Evolutionary conservation across 2,329 filamentous ascomycete species (phyloP).

Genomic region (Cladobotryum protrusum): DNA sequence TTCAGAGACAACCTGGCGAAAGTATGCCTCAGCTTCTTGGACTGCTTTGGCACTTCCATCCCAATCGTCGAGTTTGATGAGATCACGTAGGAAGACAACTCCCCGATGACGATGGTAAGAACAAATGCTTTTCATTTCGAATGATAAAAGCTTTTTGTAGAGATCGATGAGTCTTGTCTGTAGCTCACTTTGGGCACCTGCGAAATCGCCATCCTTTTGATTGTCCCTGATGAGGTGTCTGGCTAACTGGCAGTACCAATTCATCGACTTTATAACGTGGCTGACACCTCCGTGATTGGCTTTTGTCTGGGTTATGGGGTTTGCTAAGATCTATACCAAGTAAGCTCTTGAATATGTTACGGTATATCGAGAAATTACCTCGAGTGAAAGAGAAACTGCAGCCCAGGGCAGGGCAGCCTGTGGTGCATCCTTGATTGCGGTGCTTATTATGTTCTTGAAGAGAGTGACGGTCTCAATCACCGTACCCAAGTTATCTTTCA

Average conservation of each 20-base stretch:
- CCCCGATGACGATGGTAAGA: constrained; percentile 27
- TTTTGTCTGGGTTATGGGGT: constrained; percentile 20
- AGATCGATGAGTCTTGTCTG: constrained; percentile 26
- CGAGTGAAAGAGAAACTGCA: constrained; percentile 27
- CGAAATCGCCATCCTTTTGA: constrained; percentile 1
- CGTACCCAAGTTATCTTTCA: constrained; percentile 20
- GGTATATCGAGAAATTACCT: constrained; percentile 18
- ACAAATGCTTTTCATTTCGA: constrained; percentile 35
- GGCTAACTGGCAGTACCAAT: constrained; percentile 32
- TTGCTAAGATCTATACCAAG: constrained; percentile 23
- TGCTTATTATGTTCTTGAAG: constrained; percentile 20
- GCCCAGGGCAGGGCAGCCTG: constrained; percentile 33
- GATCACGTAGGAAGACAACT: constrained; percentile 21
- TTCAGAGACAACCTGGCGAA: constrained; percentile 12
- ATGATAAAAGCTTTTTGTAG: constrained; percentile 33
- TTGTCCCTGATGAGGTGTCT: constrained; percentile 21
- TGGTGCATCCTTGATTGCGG: constrained; percentile 22
- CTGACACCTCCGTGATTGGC: constrained; percentile 28
- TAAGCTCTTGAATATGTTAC: constrained; percentile 3
- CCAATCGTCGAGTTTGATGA: constrained; percentile 31
- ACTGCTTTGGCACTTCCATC: constrained; percentile 23
- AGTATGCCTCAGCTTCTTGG: constrained; percentile 20
- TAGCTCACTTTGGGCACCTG: constrained; percentile 15
- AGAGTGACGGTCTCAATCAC: constrained; percentile 19
- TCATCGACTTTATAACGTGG: constrained; percentile 31